phyloP scores from a whole-genome alignment of 2,329 filamentous ascomycete genomes.

The Penicillium thymicola region DNA sequence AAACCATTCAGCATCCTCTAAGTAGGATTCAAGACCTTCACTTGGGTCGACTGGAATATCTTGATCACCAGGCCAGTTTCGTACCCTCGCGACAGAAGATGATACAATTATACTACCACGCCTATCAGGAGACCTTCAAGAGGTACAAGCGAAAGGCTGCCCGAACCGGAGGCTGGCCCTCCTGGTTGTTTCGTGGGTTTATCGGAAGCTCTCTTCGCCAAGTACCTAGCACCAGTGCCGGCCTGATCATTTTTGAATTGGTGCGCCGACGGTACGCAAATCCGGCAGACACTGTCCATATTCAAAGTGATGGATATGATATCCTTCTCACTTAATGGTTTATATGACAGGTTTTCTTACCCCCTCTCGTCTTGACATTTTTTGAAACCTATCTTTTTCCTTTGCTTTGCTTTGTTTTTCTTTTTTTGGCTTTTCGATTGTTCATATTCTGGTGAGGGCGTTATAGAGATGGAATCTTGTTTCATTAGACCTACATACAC shows the following conservation, averaged over 20 bases:
- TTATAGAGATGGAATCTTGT: not conserved
- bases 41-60: constrained; percentile 56
- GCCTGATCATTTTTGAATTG: constrained; percentile 63
- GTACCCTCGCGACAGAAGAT: constrained; percentile 43
- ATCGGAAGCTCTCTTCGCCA: constrained; percentile 56
- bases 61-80: constrained; percentile 53
- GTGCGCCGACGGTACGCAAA: constrained; percentile 60
- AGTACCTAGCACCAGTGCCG: constrained; percentile 62
- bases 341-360: not conserved
- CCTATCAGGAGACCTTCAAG: constrained; percentile 58
- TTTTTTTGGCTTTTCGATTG: not conserved
- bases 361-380: not conserved
- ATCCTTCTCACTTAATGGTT: constrained; percentile 51
- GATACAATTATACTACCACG: constrained; percentile 56
- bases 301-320: constrained; percentile 59
- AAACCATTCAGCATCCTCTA: constrained; percentile 58
- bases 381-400: not conserved
- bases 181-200: constrained; percentile 58
- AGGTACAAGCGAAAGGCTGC: constrained; percentile 53
- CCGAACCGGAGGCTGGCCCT: constrained; percentile 52
- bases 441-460: not conserved
- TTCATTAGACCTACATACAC: not conserved
- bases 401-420: not conserved
- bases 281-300: constrained; percentile 52
- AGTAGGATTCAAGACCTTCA: constrained; percentile 59